These are phyloP conservation scores for Ballota nigra DNA, from an alignment of 257 asterid species.

Conservation along the genomic window DNA sequence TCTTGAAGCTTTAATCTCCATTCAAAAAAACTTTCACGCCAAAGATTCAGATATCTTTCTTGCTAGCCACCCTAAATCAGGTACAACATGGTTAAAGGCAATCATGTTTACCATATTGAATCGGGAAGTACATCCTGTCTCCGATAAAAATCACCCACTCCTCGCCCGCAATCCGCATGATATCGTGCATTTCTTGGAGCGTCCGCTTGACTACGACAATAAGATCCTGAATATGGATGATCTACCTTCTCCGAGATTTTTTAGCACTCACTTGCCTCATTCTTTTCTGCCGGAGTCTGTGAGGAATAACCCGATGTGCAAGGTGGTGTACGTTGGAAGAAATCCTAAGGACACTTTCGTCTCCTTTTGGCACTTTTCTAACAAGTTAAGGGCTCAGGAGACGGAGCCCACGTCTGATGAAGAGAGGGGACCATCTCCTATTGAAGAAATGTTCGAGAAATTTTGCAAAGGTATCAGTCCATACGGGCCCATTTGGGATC, in stretches of 20 bases:
- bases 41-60: not conserved
- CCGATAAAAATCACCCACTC: not conserved
- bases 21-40: not conserved
- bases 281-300: not conserved
- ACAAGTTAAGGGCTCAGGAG: not conserved
- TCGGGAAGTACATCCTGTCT: not conserved
- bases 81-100: not conserved
- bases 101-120: not conserved
- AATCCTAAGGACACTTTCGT: not conserved
- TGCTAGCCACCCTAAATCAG: not conserved
- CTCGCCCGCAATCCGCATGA: not conserved
- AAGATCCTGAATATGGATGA: not conserved
- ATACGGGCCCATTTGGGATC: not conserved
- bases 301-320: not conserved
- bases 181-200: not conserved
- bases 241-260: not conserved
- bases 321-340: not conserved
- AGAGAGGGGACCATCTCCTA: not conserved
- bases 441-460: not conserved
- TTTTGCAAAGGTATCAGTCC: not conserved
- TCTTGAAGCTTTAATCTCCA: not conserved
- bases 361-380: not conserved
- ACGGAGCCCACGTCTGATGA: not conserved
- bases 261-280: not conserved
- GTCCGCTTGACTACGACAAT: not conserved